These are phyloP conservation scores for Zymoseptoria crescenta DNA, from an alignment of 2,329 filamentous ascomycete genomes.

Conservation along the genomic window DNA sequence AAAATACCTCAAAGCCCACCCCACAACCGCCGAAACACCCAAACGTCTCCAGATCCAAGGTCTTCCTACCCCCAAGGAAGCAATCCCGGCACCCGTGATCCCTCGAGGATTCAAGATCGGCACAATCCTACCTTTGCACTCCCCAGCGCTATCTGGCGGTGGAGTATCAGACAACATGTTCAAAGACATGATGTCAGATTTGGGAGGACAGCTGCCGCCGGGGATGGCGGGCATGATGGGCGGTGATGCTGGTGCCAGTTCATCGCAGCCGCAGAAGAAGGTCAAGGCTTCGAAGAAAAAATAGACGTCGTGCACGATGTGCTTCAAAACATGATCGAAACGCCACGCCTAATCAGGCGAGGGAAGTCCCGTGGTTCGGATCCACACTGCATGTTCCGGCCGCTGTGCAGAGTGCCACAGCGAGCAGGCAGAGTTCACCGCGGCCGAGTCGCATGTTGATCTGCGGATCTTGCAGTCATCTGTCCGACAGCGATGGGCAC, in stretches of 20 bases:
- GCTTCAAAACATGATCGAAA: not conserved
- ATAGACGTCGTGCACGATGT: conserved; percentile 4
- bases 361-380: no score
- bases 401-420: no score
- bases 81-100: conserved; percentile 48
- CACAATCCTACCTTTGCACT: conserved; percentile 75
- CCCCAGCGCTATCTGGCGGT: conserved; percentile 81
- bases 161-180: conserved; percentile 91
- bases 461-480: no score
- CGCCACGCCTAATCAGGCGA: not conserved
- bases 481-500: no score
- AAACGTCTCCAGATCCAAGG: conserved; percentile 67
- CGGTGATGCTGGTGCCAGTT: conserved; percentile 10
- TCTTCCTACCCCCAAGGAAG: conserved; percentile 57
- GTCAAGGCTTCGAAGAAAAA: conserved; percentile 27
- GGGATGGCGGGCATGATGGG: conserved; percentile 26
- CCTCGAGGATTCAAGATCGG: conserved; percentile 90
- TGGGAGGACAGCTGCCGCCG: conserved; percentile 42
- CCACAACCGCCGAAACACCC: conserved; percentile 64
- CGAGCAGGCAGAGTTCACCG: no score
- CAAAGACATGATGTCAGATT: conserved; percentile 94
- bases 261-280: conserved; percentile 20
- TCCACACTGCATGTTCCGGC: no score
- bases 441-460: no score
- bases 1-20: conserved; percentile 66